Conservation (phyloP, 495 filamentous ascomycete genomes). For the Xylaria bambusicola region DNA sequence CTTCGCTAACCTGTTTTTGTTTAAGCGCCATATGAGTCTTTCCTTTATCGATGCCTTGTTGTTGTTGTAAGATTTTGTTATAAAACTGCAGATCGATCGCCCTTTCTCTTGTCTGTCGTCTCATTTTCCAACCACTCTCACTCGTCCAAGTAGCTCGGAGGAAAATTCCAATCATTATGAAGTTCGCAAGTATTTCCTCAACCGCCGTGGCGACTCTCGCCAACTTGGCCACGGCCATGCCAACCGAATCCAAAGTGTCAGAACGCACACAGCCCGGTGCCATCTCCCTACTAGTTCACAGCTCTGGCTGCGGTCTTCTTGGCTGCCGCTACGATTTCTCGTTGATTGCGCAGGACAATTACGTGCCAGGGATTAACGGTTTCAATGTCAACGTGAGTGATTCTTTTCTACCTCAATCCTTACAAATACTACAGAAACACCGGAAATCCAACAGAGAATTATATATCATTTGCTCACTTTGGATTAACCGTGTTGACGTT, state of each 20-base stretch:
- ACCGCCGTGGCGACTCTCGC: constrained; percentile 1
- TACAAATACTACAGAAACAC: constrained; percentile 3
- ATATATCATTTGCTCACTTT: constrained; percentile 7
- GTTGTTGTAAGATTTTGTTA: constrained; percentile 5
- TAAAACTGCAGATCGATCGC: not conserved
- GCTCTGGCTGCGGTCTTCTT: constrained; percentile 4
- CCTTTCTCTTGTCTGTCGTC: not conserved
- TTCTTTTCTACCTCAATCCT: constrained; percentile 5
- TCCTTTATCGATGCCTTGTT: constrained; percentile 5
- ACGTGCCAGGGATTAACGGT: constrained; percentile 4
- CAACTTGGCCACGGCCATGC: constrained; percentile 5
- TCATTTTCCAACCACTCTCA: constrained; percentile 3
- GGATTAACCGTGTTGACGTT: constrained; percentile 6
- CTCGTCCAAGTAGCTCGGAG: constrained; percentile 3
- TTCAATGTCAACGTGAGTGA: constrained; percentile 5
- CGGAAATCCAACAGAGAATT: constrained; percentile 4
- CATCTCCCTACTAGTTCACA: constrained; percentile 5
- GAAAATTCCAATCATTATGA: constrained; percentile 1
- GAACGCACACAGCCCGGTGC: constrained; percentile 4
- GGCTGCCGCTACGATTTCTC: constrained; percentile 4
- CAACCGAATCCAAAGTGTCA: constrained; percentile 5
- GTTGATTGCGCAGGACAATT: constrained; percentile 1
- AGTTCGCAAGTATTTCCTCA: constrained; percentile 4
- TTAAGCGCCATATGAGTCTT: not conserved
- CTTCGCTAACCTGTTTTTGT: not conserved